Evolutionary conservation across 257 asterid species (phyloP).

Genomic region (Plectranthus barbatus): DNA sequence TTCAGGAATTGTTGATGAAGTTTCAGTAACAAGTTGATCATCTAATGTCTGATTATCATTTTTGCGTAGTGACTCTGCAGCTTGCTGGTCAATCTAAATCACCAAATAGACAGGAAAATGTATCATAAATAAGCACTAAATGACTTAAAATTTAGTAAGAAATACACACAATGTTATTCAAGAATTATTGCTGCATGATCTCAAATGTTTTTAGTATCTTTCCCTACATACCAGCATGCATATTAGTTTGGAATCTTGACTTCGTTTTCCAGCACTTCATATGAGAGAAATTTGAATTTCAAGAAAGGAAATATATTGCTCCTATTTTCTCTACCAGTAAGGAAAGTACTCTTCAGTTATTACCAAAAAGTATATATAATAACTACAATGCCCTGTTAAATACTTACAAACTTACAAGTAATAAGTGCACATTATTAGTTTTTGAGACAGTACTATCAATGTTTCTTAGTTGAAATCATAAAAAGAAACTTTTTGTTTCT

Average conservation of each 20-base stretch:
- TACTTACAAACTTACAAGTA: neutral
- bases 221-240: neutral
- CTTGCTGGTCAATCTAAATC: slow-evolving; percentile 92
- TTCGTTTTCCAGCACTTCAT: neutral
- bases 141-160: neutral
- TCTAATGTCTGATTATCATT: slow-evolving; percentile 50
- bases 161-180: neutral
- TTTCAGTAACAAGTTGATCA: slow-evolving; percentile 35
- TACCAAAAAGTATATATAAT: neutral
- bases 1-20: slow-evolving; percentile 32
- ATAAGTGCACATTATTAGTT: neutral
- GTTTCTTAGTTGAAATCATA: neutral
- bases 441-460: neutral
- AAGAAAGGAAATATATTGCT: neutral
- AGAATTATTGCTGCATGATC: neutral
- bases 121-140: neutral
- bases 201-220: neutral
- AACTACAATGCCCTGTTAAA: neutral
- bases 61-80: slow-evolving; percentile 86
- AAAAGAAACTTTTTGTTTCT: neutral
- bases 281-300: neutral
- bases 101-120: slow-evolving; percentile 12
- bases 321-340: neutral
- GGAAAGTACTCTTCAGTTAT: neutral
- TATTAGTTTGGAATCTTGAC: neutral